Conservation (phyloP, 2,329 filamentous ascomycete genomes). For the Trichoderma sp. region DNA sequence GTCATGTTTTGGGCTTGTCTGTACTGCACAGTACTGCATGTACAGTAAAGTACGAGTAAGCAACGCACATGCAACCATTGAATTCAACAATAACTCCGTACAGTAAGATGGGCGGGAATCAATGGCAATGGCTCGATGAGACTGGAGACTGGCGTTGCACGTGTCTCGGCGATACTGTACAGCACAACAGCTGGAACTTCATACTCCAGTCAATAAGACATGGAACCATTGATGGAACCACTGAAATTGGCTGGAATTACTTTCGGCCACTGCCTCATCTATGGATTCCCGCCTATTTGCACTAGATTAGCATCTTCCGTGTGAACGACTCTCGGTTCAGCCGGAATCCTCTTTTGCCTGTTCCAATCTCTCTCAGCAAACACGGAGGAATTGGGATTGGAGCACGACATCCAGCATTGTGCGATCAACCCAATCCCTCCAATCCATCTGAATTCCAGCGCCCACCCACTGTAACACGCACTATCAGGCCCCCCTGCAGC, state of each 20-base stretch:
- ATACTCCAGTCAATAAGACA: not conserved
- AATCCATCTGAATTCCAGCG: not conserved
- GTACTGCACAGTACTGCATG: not conserved
- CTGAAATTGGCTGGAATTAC: not conserved
- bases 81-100: not conserved
- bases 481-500: constrained; percentile 6
- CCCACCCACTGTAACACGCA: not conserved
- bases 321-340: not conserved
- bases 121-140: not conserved
- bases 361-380: no score
- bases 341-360: not conserved
- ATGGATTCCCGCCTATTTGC: not conserved
- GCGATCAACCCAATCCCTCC: not conserved
- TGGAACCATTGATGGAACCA: not conserved
- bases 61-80: not conserved
- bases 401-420: not conserved
- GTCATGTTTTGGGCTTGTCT: constrained; percentile 3
- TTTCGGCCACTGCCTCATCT: not conserved
- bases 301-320: not conserved
- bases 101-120: not conserved
- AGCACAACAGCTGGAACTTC: not conserved
- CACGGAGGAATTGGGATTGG: not conserved
- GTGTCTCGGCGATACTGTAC: not conserved
- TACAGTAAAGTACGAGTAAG: not conserved
- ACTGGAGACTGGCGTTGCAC: not conserved